Conservation (phyloP, 352 stramenopile genomes). For the Globisporangium splendens region DNA sequence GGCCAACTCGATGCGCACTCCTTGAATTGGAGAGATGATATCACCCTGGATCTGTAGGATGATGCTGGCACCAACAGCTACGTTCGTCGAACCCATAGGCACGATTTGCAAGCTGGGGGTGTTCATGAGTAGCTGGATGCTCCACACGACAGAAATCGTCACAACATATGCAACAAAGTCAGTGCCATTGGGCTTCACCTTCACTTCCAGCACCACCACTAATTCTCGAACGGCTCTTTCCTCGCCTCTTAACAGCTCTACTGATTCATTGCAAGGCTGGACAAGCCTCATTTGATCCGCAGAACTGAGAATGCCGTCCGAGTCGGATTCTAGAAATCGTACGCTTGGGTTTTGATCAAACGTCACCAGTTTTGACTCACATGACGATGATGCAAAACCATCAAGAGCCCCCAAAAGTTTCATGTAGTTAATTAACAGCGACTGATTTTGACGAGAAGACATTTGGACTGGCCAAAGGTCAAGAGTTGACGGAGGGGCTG, state of each 20-base stretch:
- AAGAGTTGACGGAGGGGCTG: conserved; percentile 1
- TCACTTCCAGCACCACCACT: conserved; percentile 8
- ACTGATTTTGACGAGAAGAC: neutral
- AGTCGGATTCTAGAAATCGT: neutral
- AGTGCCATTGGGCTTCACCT: neutral
- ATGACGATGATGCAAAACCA: neutral
- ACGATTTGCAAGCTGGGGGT: neutral
- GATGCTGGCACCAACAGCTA: conserved; percentile 4
- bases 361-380: conserved; percentile 5
- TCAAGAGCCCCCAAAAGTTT: conserved; percentile 4
- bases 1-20: conserved; percentile 5
- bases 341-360: conserved; percentile 3
- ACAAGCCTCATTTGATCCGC: conserved; percentile 1
- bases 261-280: conserved; percentile 6
- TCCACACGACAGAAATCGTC: conserved; percentile 21
- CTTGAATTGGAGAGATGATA: neutral
- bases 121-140: neutral
- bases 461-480: neutral
- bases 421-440: conserved; percentile 2
- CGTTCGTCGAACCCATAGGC: conserved; percentile 4
- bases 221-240: neutral
- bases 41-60: conserved; percentile 3
- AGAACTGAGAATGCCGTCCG: neutral
- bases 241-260: conserved; percentile 1
- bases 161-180: conserved; percentile 4